Evolutionary conservation across 2,329 filamentous ascomycete genomes (phyloP).

Genomic region (Pseudocercospora musae): DNA sequence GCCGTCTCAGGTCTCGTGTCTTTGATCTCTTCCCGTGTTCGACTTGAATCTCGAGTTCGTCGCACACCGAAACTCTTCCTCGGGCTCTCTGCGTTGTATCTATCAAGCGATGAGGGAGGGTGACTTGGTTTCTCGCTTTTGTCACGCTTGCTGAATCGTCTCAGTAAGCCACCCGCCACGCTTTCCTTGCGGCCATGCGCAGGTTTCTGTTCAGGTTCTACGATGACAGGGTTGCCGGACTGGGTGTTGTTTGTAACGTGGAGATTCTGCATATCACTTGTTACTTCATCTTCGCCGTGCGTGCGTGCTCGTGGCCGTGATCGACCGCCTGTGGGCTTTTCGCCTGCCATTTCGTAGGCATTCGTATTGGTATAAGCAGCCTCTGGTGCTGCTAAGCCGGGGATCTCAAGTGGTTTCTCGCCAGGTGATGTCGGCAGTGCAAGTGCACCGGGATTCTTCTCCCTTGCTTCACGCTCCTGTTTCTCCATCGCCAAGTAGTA

Average conservation of each 20-base stretch:
- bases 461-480: slow-evolving; percentile 69
- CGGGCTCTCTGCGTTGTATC: slow-evolving; percentile 69
- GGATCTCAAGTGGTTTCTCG: slow-evolving; percentile 59
- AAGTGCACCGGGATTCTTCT: slow-evolving; percentile 58
- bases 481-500: slow-evolving; percentile 98
- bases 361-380: slow-evolving; percentile 84
- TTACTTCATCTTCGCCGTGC: slow-evolving; percentile 88
- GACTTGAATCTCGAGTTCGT: slow-evolving; percentile 50
- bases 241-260: slow-evolving; percentile 56
- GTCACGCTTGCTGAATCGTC: slow-evolving; percentile 87
- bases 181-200: slow-evolving; percentile 71
- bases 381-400: slow-evolving; percentile 75
- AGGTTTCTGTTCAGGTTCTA: slow-evolving; percentile 44
- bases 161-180: slow-evolving; percentile 75
- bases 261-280: slow-evolving; percentile 67
- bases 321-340: slow-evolving; percentile 79
- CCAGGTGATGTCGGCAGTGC: slow-evolving; percentile 56
- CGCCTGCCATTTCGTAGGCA: slow-evolving; percentile 82
- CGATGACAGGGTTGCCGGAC: slow-evolving; percentile 41
- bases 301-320: slow-evolving; percentile 83
- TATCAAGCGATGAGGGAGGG: slow-evolving; percentile 71
- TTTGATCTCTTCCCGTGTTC: slow-evolving; percentile 43
- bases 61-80: slow-evolving; percentile 88
- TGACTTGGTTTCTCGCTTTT: slow-evolving; percentile 59
- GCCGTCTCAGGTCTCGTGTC: slow-evolving; percentile 51